Evolutionary conservation across 2,329 filamentous ascomycete genomes (phyloP), one percentile per base, ranked within the genome.

Genomic region (Aspergillus calidoustus): DNA sequence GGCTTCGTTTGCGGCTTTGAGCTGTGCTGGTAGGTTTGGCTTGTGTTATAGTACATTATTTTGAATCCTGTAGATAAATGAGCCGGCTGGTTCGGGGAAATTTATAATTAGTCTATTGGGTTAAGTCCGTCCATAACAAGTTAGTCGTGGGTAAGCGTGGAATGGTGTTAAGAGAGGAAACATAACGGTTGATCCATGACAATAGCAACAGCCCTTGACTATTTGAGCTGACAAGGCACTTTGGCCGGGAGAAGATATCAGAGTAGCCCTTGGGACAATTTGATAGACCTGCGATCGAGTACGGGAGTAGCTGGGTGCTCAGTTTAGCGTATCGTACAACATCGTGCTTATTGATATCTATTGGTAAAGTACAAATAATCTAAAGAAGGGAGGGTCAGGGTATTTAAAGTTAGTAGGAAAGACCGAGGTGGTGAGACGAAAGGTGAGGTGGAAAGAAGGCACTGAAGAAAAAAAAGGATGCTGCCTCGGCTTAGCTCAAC

Each of bases 401-500:
- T 15, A 15, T 13, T 5, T 19, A 19, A 15, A 41, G 34, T 41
- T 41, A 28, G 34, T 41, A 41, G 34, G 34, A 5, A 11, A 41
- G 15, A 19, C 19, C 19, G 19, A 41, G 34, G 34, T 17, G 9
- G 15, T 15, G 7, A 28, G 52, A 54, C 6, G 22, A 54, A 15
- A 46, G 17, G 44, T 19, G 19, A 19, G 19, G 19, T 19, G 19
- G 19, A 19, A 19, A 19, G 30, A 41, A 22, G 5, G 23, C 1
- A 13, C 31, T 17, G 7, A 50, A 28, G 9, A 23, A 22, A 3
- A 34, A 30, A 8, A 25, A 31, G n/a, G 7, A 3, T 46, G 30
- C 11, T 52, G n/a, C 13, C 46, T 5, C 17, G 28, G 31, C 28
- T 43, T 7, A 41, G 69, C 11, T 58, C 48, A 58, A 7, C 55